Evolutionary conservation across 2,329 filamentous ascomycete species (phyloP).

Genomic region (Trichoderma lentiforme): DNA sequence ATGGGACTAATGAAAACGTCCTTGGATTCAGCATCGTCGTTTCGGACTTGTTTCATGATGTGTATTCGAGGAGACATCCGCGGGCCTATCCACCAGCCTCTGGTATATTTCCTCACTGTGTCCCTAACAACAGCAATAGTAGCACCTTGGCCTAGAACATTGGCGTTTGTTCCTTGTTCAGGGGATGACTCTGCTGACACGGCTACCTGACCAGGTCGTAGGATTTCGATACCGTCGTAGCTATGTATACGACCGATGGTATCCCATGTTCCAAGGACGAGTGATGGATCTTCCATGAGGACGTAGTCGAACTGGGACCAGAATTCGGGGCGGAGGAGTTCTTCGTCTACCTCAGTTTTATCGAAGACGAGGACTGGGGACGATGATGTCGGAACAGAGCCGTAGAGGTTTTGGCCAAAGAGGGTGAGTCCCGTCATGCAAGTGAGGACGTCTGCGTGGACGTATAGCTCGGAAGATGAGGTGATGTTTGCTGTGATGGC

Average conservation of each 20-base stretch:
- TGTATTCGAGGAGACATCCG: conserved; percentile 55
- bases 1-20: background rate
- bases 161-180: conserved; percentile 13
- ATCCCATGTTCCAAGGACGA: conserved; percentile 52
- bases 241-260: conserved; percentile 55
- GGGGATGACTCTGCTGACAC: conserved; percentile 5
- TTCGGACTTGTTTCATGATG: conserved; percentile 42
- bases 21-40: background rate
- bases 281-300: conserved; percentile 51
- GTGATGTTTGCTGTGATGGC: conserved; percentile 27
- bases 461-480: conserved; percentile 32
- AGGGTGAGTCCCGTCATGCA: conserved; percentile 71
- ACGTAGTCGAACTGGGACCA: conserved; percentile 64
- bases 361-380: conserved; percentile 47
- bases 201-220: conserved; percentile 44
- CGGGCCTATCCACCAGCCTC: conserved; percentile 64
- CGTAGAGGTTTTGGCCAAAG: conserved; percentile 52
- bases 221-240: conserved; percentile 57
- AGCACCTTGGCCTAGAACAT: conserved; percentile 46
- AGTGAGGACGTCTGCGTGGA: conserved; percentile 63
- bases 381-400: conserved; percentile 30
- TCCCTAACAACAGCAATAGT: conserved; percentile 39
- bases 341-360: conserved; percentile 56
- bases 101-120: conserved; percentile 44
- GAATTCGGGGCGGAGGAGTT: conserved; percentile 49